These are phyloP conservation scores for Chlorella sorokiniana DNA, from an alignment of 139 green algal species.

Conservation along the genomic window DNA sequence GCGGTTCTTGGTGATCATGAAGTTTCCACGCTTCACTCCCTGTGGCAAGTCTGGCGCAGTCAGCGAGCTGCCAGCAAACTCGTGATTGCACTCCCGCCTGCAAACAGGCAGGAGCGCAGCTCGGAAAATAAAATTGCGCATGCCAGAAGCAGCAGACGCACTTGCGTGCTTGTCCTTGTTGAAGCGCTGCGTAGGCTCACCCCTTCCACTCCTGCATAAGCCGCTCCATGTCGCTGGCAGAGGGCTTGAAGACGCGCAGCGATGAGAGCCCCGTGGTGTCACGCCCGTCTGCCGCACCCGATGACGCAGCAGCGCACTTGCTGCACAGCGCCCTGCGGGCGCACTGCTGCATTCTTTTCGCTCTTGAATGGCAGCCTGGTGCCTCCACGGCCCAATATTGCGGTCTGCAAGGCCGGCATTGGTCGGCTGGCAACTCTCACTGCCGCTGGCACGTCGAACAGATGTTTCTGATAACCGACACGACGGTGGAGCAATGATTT, in stretches of 20 bases:
- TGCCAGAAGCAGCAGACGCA: too few relatives aligned
- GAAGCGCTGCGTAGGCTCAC: background rate
- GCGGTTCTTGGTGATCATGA: conserved; percentile 29
- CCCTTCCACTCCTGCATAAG: background rate
- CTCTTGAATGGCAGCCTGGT: too few relatives aligned
- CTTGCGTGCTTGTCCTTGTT: too few relatives aligned
- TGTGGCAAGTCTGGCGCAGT: conserved; percentile 8
- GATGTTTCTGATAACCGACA: too few relatives aligned
- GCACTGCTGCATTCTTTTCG: background rate
- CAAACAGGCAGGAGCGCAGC: too few relatives aligned
- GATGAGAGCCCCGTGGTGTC: background rate
- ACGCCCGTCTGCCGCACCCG: background rate
- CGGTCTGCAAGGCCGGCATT: too few relatives aligned
- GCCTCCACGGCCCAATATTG: too few relatives aligned
- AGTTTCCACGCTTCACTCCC: conserved; percentile 1
- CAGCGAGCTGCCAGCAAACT: background rate
- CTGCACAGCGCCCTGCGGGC: background rate
- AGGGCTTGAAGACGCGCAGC: background rate
- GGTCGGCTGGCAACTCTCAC: too few relatives aligned
- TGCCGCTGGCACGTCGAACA: too few relatives aligned
- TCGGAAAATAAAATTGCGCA: too few relatives aligned
- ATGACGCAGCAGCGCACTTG: background rate
- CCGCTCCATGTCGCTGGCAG: background rate
- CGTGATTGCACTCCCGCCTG: conserved; percentile 35
- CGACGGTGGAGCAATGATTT: too few relatives aligned